Percentiles rank a stretch among this genome's conserved stretches.
These are phyloP conservation scores for Saturnispora serradocipensis DNA, from an alignment of 805 yeast genomes.

Conservation along the genomic window DNA sequence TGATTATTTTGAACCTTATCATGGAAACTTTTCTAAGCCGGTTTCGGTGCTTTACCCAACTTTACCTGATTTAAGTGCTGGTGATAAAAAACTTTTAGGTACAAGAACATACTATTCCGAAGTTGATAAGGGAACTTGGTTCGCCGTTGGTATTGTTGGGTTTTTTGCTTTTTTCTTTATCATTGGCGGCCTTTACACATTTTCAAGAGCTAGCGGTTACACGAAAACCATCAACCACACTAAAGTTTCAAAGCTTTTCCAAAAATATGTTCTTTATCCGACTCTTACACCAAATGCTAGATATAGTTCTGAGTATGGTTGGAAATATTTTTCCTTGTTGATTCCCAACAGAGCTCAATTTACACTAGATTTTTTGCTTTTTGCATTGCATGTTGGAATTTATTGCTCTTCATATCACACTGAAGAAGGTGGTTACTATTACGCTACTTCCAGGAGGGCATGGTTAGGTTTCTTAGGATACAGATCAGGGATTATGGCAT, in stretches of 20 bases:
- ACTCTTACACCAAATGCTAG: not conserved
- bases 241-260: too few relatives aligned
- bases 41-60: not conserved
- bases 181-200: not conserved
- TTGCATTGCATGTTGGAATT: constrained; percentile 8
- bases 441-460: constrained; percentile 23
- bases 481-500: constrained; percentile 33
- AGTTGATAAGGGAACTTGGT: not conserved
- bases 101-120: not conserved
- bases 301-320: constrained; percentile 9
- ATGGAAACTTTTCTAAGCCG: not conserved
- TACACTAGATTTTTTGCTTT: constrained; percentile 4
- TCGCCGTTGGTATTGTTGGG: not conserved
- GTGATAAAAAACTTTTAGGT: not conserved
- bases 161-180: not conserved
- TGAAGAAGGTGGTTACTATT: constrained; percentile 14
- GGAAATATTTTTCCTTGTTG: constrained; percentile 9
- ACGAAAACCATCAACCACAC: not conserved
- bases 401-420: constrained; percentile 8
- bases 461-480: constrained; percentile 22
- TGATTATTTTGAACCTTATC: not conserved
- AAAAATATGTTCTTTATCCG: too few relatives aligned
- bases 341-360: constrained; percentile 10
- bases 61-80: not conserved
- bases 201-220: not conserved